A percentile compares a stretch with the other conserved stretches of the same genome.
Conservation (phyloP, 805 yeast species). For the Kodamaea hsintzibuensis region DNA sequence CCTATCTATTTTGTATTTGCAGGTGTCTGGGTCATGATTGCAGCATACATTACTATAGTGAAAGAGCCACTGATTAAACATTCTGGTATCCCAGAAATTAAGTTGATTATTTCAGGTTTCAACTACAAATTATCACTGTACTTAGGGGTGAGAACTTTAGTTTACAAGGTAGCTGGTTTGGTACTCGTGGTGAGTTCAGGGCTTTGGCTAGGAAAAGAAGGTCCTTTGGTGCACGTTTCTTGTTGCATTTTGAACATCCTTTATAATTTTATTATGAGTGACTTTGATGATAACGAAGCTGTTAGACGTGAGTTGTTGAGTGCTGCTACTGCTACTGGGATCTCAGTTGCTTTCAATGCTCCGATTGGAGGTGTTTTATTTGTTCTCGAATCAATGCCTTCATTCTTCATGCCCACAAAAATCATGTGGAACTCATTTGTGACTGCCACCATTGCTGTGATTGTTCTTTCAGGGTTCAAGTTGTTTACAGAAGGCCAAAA, state of each 20-base stretch:
- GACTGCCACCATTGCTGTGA: constrained; percentile 71
- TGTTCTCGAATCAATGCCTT: constrained; percentile 66
- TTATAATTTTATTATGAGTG: constrained; percentile 30
- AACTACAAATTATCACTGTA: constrained; percentile 48
- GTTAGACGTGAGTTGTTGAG: constrained; percentile 62
- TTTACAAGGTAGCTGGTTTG: constrained; percentile 58
- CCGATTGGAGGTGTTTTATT: constrained; percentile 89
- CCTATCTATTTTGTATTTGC: constrained; percentile 38
- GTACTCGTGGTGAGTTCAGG: constrained; percentile 73
- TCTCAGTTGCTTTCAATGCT: constrained; percentile 80
- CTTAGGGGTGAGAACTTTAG: constrained; percentile 51
- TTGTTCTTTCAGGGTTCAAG: constrained; percentile 48
- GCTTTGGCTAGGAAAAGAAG: constrained; percentile 82
- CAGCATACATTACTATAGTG: constrained; percentile 30
- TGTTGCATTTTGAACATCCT: constrained; percentile 52
- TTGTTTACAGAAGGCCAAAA: constrained; percentile 41
- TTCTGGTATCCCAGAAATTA: constrained; percentile 76
- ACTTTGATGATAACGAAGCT: constrained; percentile 50
- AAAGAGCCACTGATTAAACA: constrained; percentile 32
- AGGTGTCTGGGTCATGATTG: constrained; percentile 21
- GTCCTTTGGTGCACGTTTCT: constrained; percentile 81
- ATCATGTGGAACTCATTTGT: constrained; percentile 85
- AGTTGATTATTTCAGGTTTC: constrained; percentile 66
- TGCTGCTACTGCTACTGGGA: constrained; percentile 83
- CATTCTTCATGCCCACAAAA: constrained; percentile 60